Base-by-base conservation (phyloP, 1,139 yeast species). In the Hanseniaspora gamundiae region DNA sequence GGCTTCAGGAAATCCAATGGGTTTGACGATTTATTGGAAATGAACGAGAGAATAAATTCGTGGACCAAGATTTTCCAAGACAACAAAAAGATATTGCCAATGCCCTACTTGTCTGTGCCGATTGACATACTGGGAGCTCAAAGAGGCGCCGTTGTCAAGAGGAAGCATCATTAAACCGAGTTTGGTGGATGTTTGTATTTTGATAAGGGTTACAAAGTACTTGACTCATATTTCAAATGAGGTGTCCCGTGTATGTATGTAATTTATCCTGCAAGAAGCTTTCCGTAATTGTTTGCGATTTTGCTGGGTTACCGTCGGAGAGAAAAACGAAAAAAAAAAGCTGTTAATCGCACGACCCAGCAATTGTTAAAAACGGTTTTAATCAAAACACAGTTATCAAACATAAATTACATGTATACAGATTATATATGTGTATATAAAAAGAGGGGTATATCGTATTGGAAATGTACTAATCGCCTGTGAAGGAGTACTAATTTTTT, bases 1-100 rank as follows among this genome's bases (percentile, higher is more conserved):
- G 61, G 60, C 21, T 64, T 65, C 17, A 62, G 85, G 49, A 51
- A 45, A 14, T 52, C 49, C 29, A 48, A 52, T 20, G 50, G 51
- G 11, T 44, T 67, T 29, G 71, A 68, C 45, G 56, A 61, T 19
- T 40, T 43, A 14, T 33, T 38, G n/a, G 38, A 44, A n/a, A 33
- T 33, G 36, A 9, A 33, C 11, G 21, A 17, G 20, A 33, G 19
- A 19, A 33, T 33, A 2, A 19, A 33, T 4, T 17, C 36, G 9
- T 33, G 36, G 36, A 19, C 24, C 13, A 17, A 21, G 28, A 36
- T 21, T 5, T 24, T 36, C 16, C 49, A 53, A 21, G 44, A 48
- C 10, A 60, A 57, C 41, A 51, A 53, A 10, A 58, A 56, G 40
- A 45, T 57, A 10, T 39, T 58, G 21, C 62, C 62, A 1, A 57